Evolutionary conservation across 129 eudicot genomes (phyloP), one percentile per base, ranked within the genome.

Genomic region (Flaveria ramosissima): DNA sequence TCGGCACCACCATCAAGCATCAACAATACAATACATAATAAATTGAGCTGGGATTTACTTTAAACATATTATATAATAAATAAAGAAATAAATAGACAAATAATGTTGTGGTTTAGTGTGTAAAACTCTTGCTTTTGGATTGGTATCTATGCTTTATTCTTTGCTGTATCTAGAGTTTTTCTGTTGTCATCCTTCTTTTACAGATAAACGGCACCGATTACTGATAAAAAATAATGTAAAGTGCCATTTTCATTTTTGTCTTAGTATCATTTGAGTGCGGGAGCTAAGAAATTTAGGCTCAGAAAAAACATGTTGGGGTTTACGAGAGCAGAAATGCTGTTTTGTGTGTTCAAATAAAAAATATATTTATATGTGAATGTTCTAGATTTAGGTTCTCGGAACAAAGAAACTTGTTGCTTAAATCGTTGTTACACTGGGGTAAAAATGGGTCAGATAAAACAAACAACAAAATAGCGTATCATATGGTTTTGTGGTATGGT

Each of bases 141-240:
- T 85, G 89, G 86, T 64, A 68, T 84, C 75, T 77, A 82, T 84
- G 87, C 52, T 71, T 78, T 85, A 92, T 92, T 92, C 96, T 92
- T 88, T 88, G 78, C 45, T 85, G 92, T 88, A 86, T 48, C 78
- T 88, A 88, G 86, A 81, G 81, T 78, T 83, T 81, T 81, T 62
- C 62, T 83, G 56, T 76, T 72, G 41, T 78, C 78, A 55, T 56
- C 50, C 45, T 76, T 7, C 67, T 64, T 85, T 77, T 56, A 68
- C 63, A 50, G 81, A 85, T 88, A 85, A 88, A 82, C 39, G 60
- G 78, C 75, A 69, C 61, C 55, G 39, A 26, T 39, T 78, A 21
- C 32, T 20, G 26, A 57, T 57, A 57, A 2, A 57, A 57, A 57
- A 77, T 68, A 68, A 53, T 43, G 82, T 50, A 84, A 79, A 26